These are phyloP conservation scores for Myriosclerotinia scirpicola DNA, from an alignment of 2,329 filamentous ascomycete species.

Conservation along the genomic window DNA sequence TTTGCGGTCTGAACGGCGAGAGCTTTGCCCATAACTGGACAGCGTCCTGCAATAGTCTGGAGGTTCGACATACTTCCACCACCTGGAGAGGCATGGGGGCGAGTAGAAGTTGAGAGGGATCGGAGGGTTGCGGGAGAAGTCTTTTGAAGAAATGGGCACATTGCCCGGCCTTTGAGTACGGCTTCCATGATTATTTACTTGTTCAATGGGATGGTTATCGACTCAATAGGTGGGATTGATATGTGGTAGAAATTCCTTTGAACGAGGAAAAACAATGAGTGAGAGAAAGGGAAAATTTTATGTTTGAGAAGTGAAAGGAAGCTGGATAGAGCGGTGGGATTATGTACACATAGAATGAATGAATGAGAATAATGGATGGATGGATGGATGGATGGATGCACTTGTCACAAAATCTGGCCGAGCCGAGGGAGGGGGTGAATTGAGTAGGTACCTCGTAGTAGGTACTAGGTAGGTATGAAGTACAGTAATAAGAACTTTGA, in stretches of 20 bases:
- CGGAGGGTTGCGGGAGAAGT: constrained; percentile 89
- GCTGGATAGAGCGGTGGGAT: not conserved
- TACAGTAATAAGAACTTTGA: not conserved
- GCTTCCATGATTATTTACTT: constrained; percentile 22
- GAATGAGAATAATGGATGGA: not conserved
- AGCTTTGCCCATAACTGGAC: constrained; percentile 98
- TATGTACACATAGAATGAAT: not conserved
- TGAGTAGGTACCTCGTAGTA: not conserved
- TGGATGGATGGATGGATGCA: too few relatives aligned
- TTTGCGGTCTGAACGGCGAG: constrained; percentile 78
- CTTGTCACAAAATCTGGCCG: constrained; percentile 1
- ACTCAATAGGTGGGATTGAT: not conserved
- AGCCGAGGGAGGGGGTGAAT: not conserved
- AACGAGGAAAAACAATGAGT: not conserved
- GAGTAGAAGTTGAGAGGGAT: constrained; percentile 73
- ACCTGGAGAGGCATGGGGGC: constrained; percentile 60
- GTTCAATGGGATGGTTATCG: not conserved
- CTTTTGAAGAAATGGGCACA: constrained; percentile 97
- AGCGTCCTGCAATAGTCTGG: constrained; percentile 89
- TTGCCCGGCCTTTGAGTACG: constrained; percentile 45
- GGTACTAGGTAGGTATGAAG: not conserved
- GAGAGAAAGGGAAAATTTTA: not conserved
- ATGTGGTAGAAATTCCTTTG: not conserved
- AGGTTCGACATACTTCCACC: constrained; percentile 96
- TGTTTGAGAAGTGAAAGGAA: not conserved